These are phyloP conservation scores for Quercus alba DNA, from an alignment of 306 rosid genomes.

Conservation along the genomic window DNA sequence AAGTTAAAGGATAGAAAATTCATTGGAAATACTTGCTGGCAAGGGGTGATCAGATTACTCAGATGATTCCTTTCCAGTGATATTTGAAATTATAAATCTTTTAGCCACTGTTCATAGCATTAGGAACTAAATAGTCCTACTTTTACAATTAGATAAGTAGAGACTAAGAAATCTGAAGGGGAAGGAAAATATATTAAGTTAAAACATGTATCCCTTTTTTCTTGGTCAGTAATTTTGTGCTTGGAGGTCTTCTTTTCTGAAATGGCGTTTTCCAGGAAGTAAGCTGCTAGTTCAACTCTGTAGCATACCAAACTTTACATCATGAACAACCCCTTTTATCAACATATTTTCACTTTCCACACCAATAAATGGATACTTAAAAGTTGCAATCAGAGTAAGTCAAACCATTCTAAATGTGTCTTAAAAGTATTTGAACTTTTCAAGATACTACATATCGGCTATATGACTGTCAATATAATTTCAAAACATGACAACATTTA, in stretches of 20 bases:
- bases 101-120: neutral
- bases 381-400: neutral
- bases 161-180: neutral
- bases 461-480: neutral
- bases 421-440: neutral
- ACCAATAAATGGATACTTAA: neutral
- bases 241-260: neutral
- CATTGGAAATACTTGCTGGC: neutral
- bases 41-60: neutral
- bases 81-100: neutral
- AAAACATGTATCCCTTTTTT: neutral
- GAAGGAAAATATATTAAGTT: neutral
- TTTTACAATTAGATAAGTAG: neutral
- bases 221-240: neutral
- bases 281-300: neutral
- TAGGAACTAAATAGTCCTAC: neutral
- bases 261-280: neutral
- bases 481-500: neutral
- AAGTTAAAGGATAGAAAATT: neutral
- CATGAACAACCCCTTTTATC: neutral
- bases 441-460: neutral
- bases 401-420: neutral
- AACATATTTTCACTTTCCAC: neutral
- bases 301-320: neutral
- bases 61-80: conserved; percentile 9